These are phyloP conservation scores for Aspergillus sergii DNA, from an alignment of 2,329 filamentous ascomycete species.

Conservation along the genomic window DNA sequence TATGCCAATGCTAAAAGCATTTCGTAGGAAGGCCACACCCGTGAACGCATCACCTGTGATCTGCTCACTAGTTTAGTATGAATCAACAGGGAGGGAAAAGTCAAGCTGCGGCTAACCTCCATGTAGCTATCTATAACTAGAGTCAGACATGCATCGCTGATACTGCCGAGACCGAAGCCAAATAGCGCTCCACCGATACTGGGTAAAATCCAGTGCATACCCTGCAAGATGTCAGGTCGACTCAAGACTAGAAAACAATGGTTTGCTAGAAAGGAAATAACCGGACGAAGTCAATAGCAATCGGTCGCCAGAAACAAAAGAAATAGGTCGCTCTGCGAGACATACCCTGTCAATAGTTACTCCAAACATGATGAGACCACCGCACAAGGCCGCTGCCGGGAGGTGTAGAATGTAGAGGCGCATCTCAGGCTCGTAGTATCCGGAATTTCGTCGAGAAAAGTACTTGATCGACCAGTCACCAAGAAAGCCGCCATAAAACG, in stretches of 20 bases:
- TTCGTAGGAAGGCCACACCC: conserved; percentile 34
- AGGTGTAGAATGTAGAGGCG: conserved; percentile 40
- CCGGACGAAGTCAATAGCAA: neutral
- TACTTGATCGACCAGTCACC: conserved; percentile 44
- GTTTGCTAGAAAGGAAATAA: neutral
- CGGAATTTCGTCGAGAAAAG: conserved; percentile 48
- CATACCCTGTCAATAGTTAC: conserved; percentile 39
- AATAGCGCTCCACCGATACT: conserved; percentile 42
- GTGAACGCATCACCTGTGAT: conserved; percentile 29
- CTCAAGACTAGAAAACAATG: fast-evolving
- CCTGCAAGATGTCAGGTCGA: conserved; percentile 34
- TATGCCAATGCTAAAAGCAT: conserved; percentile 34
- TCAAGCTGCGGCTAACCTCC: conserved; percentile 28
- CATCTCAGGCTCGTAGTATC: conserved; percentile 55
- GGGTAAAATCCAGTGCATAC: conserved; percentile 49
- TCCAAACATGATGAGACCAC: conserved; percentile 49
- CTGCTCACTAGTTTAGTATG: neutral
- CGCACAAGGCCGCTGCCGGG: conserved; percentile 44
- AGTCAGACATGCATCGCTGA: conserved; percentile 40
- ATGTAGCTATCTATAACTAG: conserved; percentile 42
- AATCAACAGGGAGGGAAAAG: neutral
- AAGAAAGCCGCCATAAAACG: conserved; percentile 43
- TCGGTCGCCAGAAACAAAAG: neutral
- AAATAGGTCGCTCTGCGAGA: neutral
- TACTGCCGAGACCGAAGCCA: conserved; percentile 43